Base-by-base conservation (phyloP, 23 red algal species). In the Gracilaria domingensis region DNA sequence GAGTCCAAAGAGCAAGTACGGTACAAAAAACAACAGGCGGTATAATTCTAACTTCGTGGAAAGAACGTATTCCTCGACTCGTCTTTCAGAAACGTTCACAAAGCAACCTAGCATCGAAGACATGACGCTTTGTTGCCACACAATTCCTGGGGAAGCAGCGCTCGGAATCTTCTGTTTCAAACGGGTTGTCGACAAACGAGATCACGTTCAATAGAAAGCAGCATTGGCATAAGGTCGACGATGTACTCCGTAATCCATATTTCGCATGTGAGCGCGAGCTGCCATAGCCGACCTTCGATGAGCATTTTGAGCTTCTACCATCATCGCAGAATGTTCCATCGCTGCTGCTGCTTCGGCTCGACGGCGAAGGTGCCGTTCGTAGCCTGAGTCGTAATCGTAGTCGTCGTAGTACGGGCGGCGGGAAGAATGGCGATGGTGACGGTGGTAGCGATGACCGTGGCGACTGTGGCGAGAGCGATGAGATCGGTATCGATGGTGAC, bases 381-480 rank as follows among this genome's bases (percentile, higher is more conserved):
- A 77, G 40, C 72, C 18, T 51, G 45, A 30, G 45, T 77, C 72
- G 34, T 77, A 77, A 37, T 77, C 72, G 64, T 69, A 69, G 32
- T 69, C 51, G 33, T 67, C 72, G 45, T 77, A 49, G 21, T 73
- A 40, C 25, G 72, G 72, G 23, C 72, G 72, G 21, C 72, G 72
- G 45, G 72, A 77, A 50, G 72, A 77, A 25, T 77, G 45, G 42
- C 39, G 72, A 30, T 77, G 72, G 39, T 77, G 72, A 20, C 72
- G 40, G 45, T 77, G 16, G 72, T 77, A 77, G 21, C 45, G 38
- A 51, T 77, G 72, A 13, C 72, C 72, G 39, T 77, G 72, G 36
- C 72, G 72, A 37, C 42, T 25, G 72, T 51, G 42, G 39, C 72
- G 72, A 77, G 72, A 77, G 72, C 45, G 72, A 51, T 77, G 72